A percentile compares a stretch with the other conserved stretches of the same genome.
phyloP scores from a whole-genome alignment of 2,329 filamentous ascomycete genomes.

The Talaromyces rugulosus region DNA sequence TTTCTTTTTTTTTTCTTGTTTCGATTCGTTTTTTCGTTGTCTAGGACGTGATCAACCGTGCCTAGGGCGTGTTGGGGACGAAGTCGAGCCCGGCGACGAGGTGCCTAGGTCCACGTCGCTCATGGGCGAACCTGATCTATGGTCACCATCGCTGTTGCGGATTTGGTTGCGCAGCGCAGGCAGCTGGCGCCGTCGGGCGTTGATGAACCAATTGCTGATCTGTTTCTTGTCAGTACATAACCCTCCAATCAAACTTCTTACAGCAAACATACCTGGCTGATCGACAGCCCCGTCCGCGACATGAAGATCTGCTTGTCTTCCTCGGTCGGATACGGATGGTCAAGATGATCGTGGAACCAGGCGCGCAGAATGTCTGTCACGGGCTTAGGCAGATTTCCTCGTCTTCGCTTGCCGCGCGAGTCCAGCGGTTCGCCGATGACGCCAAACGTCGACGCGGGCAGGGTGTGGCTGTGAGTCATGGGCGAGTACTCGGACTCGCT shows the following conservation, averaged over 20 bases:
- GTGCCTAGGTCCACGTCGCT: constrained; percentile 7
- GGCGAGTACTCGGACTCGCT: constrained; percentile 32
- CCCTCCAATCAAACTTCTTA: background rate
- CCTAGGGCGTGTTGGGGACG: constrained; percentile 23
- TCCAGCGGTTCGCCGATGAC: constrained; percentile 35
- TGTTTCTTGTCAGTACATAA: constrained; percentile 16
- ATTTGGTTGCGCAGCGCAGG: constrained; percentile 44
- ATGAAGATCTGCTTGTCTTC: constrained; percentile 83
- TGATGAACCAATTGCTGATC: constrained; percentile 54
- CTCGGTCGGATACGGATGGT: constrained; percentile 81
- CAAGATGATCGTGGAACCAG: constrained; percentile 74
- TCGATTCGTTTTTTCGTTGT: background rate
- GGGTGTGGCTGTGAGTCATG: constrained; percentile 20
- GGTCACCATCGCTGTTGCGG: constrained; percentile 29
- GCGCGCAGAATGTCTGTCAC: constrained; percentile 74
- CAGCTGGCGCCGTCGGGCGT: constrained; percentile 45
- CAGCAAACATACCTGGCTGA: constrained; percentile 53
- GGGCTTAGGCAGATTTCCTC: constrained; percentile 86
- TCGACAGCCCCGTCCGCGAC: constrained; percentile 68
- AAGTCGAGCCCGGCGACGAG: constrained; percentile 16
- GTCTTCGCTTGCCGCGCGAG: constrained; percentile 51
- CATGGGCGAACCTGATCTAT: constrained; percentile 26
- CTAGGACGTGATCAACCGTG: background rate
- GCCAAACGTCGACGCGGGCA: constrained; percentile 29
- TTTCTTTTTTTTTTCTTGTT: background rate